phyloP scores from a whole-genome alignment of 1,284 basidiomycete species.

The Fomes fomentarius region DNA sequence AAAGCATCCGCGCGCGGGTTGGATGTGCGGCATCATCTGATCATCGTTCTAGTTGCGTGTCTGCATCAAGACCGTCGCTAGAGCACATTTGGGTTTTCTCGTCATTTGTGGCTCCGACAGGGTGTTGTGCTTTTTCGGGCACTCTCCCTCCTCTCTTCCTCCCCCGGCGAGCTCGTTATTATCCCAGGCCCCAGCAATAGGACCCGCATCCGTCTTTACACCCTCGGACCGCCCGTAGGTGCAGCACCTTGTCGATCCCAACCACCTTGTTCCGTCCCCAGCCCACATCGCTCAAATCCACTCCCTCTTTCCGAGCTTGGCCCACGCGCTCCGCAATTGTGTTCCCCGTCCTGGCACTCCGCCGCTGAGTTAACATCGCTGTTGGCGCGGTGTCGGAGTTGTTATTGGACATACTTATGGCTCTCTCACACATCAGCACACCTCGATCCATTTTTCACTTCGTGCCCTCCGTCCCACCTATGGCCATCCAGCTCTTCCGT shows the following conservation, averaged over 20 bases:
- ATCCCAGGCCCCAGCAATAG: slow-evolving; percentile 10
- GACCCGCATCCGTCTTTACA: slow-evolving; percentile 1
- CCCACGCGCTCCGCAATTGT: slow-evolving; percentile 17
- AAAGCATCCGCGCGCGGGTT: slow-evolving; percentile 24
- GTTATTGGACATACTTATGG: slow-evolving; percentile 21
- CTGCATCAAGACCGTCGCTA: not conserved
- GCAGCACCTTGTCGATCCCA: slow-evolving; percentile 16
- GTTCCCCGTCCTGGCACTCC: slow-evolving; percentile 23
- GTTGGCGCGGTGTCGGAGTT: slow-evolving; percentile 32
- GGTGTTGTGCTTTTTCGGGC: not conserved
- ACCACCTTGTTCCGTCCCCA: slow-evolving; percentile 5
- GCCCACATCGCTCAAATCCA: slow-evolving; percentile 5
- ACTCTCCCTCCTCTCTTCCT: not conserved
- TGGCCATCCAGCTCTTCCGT: slow-evolving; percentile 25
- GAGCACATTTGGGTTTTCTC: not conserved
- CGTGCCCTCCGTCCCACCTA: slow-evolving; percentile 20
- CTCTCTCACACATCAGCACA: slow-evolving; percentile 21
- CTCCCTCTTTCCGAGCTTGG: slow-evolving; percentile 7
- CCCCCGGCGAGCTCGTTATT: not conserved
- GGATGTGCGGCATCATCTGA: slow-evolving; percentile 19
- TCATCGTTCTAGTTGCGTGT: slow-evolving; percentile 13
- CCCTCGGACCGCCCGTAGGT: slow-evolving; percentile 16
- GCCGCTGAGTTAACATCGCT: slow-evolving; percentile 34
- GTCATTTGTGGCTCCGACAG: slow-evolving; percentile 8
- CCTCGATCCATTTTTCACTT: slow-evolving; percentile 18